These are phyloP conservation scores for Forsythia suspensa DNA, from an alignment of 257 asterid species.

Conservation along the genomic window DNA sequence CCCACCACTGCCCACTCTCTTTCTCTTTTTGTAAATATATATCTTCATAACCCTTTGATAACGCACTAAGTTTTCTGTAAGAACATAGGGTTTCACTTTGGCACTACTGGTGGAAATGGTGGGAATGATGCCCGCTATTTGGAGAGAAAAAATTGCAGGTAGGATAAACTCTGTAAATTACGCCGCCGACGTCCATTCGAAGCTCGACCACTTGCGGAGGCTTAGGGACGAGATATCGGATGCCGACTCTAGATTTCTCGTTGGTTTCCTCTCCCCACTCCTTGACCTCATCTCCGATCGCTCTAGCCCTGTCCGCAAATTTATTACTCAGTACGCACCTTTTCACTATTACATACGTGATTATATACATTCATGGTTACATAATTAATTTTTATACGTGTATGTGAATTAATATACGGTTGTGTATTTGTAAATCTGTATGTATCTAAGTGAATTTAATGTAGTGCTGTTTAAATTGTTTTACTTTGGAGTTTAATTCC, in stretches of 20 bases:
- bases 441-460: not conserved
- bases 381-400: not conserved
- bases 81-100: not conserved
- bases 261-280: constrained; percentile 54
- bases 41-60: not conserved
- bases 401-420: not conserved
- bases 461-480: not conserved
- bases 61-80: not conserved
- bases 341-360: not conserved
- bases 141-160: constrained; percentile 52
- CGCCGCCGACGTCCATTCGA: constrained; percentile 47
- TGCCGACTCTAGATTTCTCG: constrained; percentile 49
- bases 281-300: constrained; percentile 67
- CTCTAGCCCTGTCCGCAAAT: constrained; percentile 76
- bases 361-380: not conserved
- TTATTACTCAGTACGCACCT: constrained; percentile 58
- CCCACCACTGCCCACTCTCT: not conserved
- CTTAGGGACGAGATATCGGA: constrained; percentile 55
- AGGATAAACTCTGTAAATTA: constrained; percentile 53
- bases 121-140: constrained; percentile 45
- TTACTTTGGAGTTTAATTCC: not conserved
- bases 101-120: constrained; percentile 37
- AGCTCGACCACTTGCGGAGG: constrained; percentile 64
- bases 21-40: not conserved
- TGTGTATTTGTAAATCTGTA: not conserved